These are phyloP conservation scores for Hypoxylon sp. DNA, from an alignment of 2,329 filamentous ascomycete genomes.

Conservation along the genomic window DNA sequence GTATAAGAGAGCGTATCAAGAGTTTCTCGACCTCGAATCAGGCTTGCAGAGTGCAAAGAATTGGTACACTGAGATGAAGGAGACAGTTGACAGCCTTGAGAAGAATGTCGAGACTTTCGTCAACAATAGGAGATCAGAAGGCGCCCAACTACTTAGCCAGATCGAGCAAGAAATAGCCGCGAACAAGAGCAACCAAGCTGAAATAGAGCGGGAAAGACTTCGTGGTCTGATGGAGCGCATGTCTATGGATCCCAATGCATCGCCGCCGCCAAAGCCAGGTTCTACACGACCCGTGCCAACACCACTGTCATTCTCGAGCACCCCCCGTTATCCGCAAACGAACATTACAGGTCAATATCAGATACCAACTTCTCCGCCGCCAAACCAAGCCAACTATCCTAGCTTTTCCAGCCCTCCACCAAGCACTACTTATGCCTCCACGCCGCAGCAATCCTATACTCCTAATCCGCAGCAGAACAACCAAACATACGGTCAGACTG, in stretches of 20 bases:
- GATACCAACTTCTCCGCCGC: constrained; percentile 69
- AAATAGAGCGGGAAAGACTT: constrained; percentile 87
- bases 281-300: constrained; percentile 61
- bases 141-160: constrained; percentile 86
- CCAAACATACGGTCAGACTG: constrained; percentile 63
- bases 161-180: constrained; percentile 85
- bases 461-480: constrained; percentile 58
- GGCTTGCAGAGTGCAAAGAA: constrained; percentile 89
- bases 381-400: constrained; percentile 63
- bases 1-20: constrained; percentile 93
- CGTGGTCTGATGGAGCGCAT: constrained; percentile 95
- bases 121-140: constrained; percentile 92
- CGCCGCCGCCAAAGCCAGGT: constrained; percentile 58
- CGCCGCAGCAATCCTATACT: constrained; percentile 53
- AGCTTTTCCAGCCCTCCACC: constrained; percentile 61
- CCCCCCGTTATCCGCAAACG: constrained; percentile 67
- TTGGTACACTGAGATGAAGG: constrained; percentile 96
- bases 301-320: constrained; percentile 63
- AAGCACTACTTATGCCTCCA: constrained; percentile 51
- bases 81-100: constrained; percentile 90
- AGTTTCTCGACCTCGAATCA: constrained; percentile 89
- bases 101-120: constrained; percentile 99
- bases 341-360: constrained; percentile 72
- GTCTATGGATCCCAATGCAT: constrained; percentile 79
- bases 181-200: constrained; percentile 73